Percentiles rank a stretch among this genome's conserved stretches.
These are phyloP conservation scores for Knoxdaviesia capensis DNA, from an alignment of 2,329 filamentous ascomycete genomes.

Conservation along the genomic window DNA sequence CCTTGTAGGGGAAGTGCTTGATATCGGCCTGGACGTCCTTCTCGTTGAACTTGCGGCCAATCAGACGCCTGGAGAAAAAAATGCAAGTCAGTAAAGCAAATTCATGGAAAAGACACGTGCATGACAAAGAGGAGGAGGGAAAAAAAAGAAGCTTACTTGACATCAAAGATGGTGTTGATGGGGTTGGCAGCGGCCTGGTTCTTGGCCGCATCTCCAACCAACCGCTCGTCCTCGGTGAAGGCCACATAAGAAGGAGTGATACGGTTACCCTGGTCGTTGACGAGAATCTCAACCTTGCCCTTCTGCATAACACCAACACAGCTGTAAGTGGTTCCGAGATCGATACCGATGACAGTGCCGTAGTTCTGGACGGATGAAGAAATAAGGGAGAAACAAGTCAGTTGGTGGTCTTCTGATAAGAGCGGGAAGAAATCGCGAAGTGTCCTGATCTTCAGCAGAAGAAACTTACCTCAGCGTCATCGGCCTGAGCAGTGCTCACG, in stretches of 20 bases:
- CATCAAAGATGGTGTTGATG: constrained; percentile 54
- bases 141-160: constrained; percentile 47
- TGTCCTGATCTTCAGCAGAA: background rate
- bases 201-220: constrained; percentile 95
- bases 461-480: constrained; percentile 36
- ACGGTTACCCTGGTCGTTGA: constrained; percentile 83
- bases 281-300: constrained; percentile 86
- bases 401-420: background rate
- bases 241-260: constrained; percentile 91
- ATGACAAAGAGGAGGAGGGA: background rate
- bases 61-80: constrained; percentile 41
- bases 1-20: constrained; percentile 98
- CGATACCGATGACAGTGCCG: constrained; percentile 84
- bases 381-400: background rate
- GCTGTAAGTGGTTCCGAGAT: constrained; percentile 76
- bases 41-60: constrained; percentile 66
- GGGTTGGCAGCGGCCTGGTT: constrained; percentile 80
- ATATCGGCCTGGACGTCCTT: constrained; percentile 81
- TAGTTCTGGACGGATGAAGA: constrained; percentile 25
- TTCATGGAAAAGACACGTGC: too few relatives aligned
- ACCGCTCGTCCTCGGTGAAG: constrained; percentile 89
- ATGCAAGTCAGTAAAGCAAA: background rate
- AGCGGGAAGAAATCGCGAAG: background rate
- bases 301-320: constrained; percentile 94
- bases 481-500: constrained; percentile 53